Conservation (phyloP, 805 yeast genomes). For the Debaryomyces tyrocola region DNA sequence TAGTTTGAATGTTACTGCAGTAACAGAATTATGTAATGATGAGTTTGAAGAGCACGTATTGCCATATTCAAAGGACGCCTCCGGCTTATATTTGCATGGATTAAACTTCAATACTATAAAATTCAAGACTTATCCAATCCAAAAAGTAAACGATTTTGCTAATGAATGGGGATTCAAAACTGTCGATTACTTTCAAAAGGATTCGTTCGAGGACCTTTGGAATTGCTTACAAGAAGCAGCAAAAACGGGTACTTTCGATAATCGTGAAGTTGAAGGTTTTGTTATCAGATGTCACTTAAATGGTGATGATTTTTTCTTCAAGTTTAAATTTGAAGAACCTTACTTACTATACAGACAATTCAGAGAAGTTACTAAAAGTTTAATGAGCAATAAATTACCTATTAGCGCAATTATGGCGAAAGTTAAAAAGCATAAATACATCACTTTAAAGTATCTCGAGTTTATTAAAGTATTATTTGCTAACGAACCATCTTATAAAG, state of each 20-base stretch:
- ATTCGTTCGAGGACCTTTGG: conserved; percentile 42
- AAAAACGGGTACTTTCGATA: conserved; percentile 67
- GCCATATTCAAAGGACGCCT: conserved; percentile 59
- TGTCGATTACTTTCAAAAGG: conserved; percentile 48
- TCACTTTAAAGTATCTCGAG: conserved; percentile 66
- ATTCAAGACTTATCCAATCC: conserved; percentile 67
- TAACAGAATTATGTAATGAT: conserved; percentile 92
- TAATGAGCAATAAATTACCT: conserved; percentile 38
- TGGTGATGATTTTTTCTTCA: conserved; percentile 68
- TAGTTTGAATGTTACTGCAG: conserved; percentile 68
- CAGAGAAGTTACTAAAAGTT: conserved; percentile 78
- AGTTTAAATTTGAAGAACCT: conserved; percentile 94
- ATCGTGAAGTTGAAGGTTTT: conserved; percentile 86
- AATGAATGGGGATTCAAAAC: conserved; percentile 64
- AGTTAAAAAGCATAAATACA: conserved; percentile 53
- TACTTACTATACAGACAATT: conserved; percentile 86
- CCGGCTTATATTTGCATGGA: conserved; percentile 92
- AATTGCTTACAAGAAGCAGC: conserved; percentile 56
- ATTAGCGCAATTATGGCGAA: conserved; percentile 32
- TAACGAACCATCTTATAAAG: conserved; percentile 44
- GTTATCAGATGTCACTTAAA: conserved; percentile 67
- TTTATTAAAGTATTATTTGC: conserved; percentile 62
- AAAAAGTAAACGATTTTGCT: conserved; percentile 61
- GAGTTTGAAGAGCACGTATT: conserved; percentile 90
- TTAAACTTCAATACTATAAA: conserved; percentile 64